Evolutionary conservation across 345 rosid genomes (phyloP).

Genomic region (Draba incana): DNA sequence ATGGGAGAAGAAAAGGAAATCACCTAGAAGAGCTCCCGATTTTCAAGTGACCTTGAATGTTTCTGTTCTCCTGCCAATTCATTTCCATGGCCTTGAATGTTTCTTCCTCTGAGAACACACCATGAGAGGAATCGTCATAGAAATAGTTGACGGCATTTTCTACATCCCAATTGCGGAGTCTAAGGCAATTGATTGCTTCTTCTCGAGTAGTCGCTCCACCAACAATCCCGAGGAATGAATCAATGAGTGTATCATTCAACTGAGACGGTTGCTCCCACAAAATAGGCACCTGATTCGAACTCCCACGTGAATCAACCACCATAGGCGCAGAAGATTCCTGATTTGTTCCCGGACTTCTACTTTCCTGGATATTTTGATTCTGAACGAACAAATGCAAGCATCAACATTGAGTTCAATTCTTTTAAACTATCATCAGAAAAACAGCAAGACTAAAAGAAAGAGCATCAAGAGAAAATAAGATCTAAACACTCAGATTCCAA

Average conservation of each 20-base stretch:
- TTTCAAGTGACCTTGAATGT: neutral
- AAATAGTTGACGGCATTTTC: too few species aligned
- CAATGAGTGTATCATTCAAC: neutral
- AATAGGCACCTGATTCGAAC: neutral
- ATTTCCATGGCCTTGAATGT: too few species aligned
- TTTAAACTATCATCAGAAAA: neutral
- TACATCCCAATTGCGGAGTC: too few species aligned
- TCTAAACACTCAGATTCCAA: too few species aligned
- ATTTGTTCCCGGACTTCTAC: neutral
- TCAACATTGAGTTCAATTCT: neutral
- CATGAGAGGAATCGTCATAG: too few species aligned
- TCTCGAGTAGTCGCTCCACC: neutral
- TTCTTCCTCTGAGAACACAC: too few species aligned
- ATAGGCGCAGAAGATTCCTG: neutral
- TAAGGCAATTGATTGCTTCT: too few species aligned
- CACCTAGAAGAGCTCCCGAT: conserved; percentile 21
- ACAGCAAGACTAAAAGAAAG: conserved; percentile 2
- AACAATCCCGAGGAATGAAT: neutral
- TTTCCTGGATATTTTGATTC: neutral
- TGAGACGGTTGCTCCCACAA: neutral
- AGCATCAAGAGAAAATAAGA: neutral
- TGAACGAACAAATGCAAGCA: conserved; percentile 2
- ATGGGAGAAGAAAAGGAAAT: neutral
- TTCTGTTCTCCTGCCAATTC: too few species aligned
- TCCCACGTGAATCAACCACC: too few species aligned